Base-by-base conservation (phyloP, 495 filamentous ascomycete genomes). In the Aspergillus ostianus region DNA sequence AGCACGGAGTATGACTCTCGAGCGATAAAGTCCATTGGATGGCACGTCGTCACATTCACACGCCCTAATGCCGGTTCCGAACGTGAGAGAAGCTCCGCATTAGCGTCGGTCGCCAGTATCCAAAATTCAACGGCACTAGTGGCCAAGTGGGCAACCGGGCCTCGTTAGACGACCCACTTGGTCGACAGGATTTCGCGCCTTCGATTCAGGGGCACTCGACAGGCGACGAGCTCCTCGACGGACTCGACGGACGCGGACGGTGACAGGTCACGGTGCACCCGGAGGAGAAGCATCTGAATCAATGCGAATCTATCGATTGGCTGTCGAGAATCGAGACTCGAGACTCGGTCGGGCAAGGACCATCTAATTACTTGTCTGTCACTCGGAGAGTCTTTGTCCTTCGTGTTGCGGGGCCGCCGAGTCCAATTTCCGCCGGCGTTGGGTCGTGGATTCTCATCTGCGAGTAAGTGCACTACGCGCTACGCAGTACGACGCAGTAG, bases 201-300 rank as follows among this genome's bases (percentile, higher is more conserved):
- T 51, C 21, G 49, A n/a, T 23, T 61, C 58, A 61, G 58, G 55
- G 51, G 62, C 21, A 60, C 10, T 15, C 59, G 57, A 64, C 62
- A 32, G 36, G 4, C 59, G 57, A 64, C 62, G 46, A 23, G 4
- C 23, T 26, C 23, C 23, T 26, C 23, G 23, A 26, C 23, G 23
- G 23, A 26, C 23, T 26, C 23, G 23, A 26, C 23, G 4, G 23
- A 26, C 2, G 23, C 23, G 23, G 23, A 26, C 23, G 23, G 23
- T 64, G 57, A 64, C 62, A 64, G 51, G 53, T 64, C 57, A 64
- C 44, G 46, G 36, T 58, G 30, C 30, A 32, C 6, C 30, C 30
- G 30, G 10, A 32, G 30, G 30, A 32, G 30, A 8, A 1, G 30
- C 30, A 32, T 32, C 30, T 32, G 30, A n/a, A 51, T 53, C n/a